These are phyloP conservation scores for Caloboletus firmus DNA, from an alignment of 1,284 basidiomycete species.

Conservation along the genomic window DNA sequence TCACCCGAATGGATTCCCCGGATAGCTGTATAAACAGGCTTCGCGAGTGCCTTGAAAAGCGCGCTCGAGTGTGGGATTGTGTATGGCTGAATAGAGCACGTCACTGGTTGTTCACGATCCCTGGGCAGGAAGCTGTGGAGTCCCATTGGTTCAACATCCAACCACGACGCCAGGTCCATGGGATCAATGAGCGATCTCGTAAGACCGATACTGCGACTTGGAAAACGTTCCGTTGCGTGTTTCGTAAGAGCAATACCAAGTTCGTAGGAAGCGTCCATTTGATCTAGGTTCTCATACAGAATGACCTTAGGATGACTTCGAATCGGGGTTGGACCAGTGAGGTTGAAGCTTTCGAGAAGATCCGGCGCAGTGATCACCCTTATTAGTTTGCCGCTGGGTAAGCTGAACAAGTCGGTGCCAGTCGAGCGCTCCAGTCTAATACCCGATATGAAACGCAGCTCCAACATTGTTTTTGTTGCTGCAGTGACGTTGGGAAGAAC, in stretches of 20 bases:
- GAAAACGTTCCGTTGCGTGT: slow-evolving; percentile 56
- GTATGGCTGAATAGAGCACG: slow-evolving; percentile 74
- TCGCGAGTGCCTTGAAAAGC: slow-evolving; percentile 90
- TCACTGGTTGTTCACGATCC: slow-evolving; percentile 81
- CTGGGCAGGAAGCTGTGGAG: slow-evolving; percentile 81
- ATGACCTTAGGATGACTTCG: slow-evolving; percentile 61
- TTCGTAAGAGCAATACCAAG: slow-evolving; percentile 72
- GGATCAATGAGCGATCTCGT: slow-evolving; percentile 82
- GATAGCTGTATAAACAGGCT: slow-evolving; percentile 80
- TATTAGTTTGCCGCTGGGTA: slow-evolving; percentile 44
- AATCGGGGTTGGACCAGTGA: slow-evolving; percentile 30
- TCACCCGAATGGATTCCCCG: slow-evolving; percentile 43
- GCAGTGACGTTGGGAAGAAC: slow-evolving; percentile 53
- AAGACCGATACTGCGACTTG: slow-evolving; percentile 78
- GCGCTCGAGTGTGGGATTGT: slow-evolving; percentile 85
- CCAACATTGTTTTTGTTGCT: slow-evolving; percentile 50
- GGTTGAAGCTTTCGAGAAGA: slow-evolving; percentile 41
- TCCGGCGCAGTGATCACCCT: slow-evolving; percentile 55
- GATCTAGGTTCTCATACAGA: slow-evolving; percentile 85
- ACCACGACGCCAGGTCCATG: slow-evolving; percentile 80
- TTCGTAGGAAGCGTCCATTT: slow-evolving; percentile 84
- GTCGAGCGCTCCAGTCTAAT: slow-evolving; percentile 46
- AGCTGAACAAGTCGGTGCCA: slow-evolving; percentile 34
- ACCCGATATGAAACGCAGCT: slow-evolving; percentile 46
- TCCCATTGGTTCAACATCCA: slow-evolving; percentile 66